phyloP scores from a whole-genome alignment of 1,284 basidiomycete species.

The Ganoderma lucidum region DNA sequence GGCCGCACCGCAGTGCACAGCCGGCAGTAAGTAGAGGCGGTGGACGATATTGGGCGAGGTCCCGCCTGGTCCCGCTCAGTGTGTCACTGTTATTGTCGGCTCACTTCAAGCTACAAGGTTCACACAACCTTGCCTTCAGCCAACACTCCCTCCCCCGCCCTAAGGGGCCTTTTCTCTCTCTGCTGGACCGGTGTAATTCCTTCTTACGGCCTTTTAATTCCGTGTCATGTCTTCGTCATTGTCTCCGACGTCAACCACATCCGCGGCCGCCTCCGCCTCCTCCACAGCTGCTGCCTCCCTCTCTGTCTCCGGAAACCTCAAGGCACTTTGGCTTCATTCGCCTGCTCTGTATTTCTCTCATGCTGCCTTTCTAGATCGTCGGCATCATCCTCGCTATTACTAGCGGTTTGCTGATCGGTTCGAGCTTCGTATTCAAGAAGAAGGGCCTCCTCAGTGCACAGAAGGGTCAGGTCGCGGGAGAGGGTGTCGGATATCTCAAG shows the following conservation, averaged over 20 bases:
- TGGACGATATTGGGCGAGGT: neutral
- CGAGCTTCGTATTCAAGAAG: constrained; percentile 97
- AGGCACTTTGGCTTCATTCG: constrained; percentile 42
- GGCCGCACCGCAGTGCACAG: neutral
- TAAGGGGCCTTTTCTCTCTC: constrained; percentile 16
- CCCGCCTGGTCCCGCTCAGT: neutral
- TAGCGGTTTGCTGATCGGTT: constrained; percentile 91
- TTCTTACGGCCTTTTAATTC: constrained; percentile 29
- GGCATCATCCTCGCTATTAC: constrained; percentile 85
- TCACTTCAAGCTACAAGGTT: neutral
- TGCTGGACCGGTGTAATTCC: constrained; percentile 22
- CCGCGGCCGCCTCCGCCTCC: constrained; percentile 44
- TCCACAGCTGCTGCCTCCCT: constrained; percentile 47
- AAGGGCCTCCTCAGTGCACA: constrained; percentile 83
- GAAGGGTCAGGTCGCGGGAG: constrained; percentile 78
- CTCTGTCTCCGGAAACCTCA: constrained; percentile 46
- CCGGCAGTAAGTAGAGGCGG: neutral
- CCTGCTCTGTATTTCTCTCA: constrained; percentile 19
- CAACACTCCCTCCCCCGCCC: constrained; percentile 15
- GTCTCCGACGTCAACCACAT: constrained; percentile 43
- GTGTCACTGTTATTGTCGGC: neutral
- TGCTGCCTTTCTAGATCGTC: constrained; percentile 56
- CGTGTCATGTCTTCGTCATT: constrained; percentile 46
- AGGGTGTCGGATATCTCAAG: constrained; percentile 96
- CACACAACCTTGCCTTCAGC: constrained; percentile 5